Conservation (phyloP, 2,329 filamentous ascomycete genomes). For the Clonostachys rhizophaga region DNA sequence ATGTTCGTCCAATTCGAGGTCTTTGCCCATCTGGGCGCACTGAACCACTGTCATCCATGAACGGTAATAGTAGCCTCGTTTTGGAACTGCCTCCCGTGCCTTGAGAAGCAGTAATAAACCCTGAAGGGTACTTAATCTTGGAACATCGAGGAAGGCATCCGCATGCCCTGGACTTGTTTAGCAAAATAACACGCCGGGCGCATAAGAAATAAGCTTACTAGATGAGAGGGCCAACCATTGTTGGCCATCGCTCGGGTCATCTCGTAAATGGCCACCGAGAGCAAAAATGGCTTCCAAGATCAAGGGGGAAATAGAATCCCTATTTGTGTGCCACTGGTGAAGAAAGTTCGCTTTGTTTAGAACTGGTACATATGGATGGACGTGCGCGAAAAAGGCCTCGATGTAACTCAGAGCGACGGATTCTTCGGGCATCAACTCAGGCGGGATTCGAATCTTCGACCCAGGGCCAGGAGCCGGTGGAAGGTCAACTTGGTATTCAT, state of each 20-base stretch:
- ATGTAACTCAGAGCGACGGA: constrained; percentile 80
- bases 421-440: constrained; percentile 88
- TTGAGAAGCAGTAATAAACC: constrained; percentile 84
- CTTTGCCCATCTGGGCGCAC: constrained; percentile 88
- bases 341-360: constrained; percentile 80
- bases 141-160: constrained; percentile 89
- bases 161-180: constrained; percentile 62
- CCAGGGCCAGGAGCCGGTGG: constrained; percentile 67
- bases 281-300: constrained; percentile 89
- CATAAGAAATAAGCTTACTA: constrained; percentile 42
- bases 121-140: constrained; percentile 86
- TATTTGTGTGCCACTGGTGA: constrained; percentile 81
- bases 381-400: constrained; percentile 82
- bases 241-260: constrained; percentile 78
- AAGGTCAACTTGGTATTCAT: constrained; percentile 67
- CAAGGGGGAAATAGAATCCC: constrained; percentile 81
- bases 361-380: constrained; percentile 91
- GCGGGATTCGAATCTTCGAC: constrained; percentile 79
- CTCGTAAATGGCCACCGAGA: constrained; percentile 77
- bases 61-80: constrained; percentile 91
- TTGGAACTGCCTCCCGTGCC: constrained; percentile 85
- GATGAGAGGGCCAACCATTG: constrained; percentile 91
- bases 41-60: constrained; percentile 97
- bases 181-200: background rate
- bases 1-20: constrained; percentile 86